Percentiles rank a stretch among this genome's conserved stretches.
Conservation (phyloP, 345 rosid species). For the Eutrema japonicum region DNA sequence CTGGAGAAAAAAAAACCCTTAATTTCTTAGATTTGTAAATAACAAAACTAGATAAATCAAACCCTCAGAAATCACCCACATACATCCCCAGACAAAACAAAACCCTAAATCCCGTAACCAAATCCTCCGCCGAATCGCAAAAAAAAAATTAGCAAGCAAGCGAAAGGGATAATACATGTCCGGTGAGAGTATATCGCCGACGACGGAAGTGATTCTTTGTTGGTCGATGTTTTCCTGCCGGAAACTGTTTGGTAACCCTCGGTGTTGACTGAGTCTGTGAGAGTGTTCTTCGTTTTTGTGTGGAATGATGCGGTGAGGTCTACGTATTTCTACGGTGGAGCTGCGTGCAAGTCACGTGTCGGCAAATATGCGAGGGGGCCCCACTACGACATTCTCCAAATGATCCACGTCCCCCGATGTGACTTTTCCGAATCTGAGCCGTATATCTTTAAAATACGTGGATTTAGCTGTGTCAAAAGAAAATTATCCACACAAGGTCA, state of each 20-base stretch:
- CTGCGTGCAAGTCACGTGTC: slow-evolving; percentile 8
- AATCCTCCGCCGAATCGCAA: slow-evolving; percentile 4
- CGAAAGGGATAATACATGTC: not conserved
- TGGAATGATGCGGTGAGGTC: not conserved
- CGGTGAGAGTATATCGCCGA: not conserved
- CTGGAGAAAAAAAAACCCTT: slow-evolving; percentile 1
- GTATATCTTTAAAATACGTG: not conserved
- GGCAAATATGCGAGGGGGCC: not conserved
- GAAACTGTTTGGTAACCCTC: not conserved
- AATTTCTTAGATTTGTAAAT: not conserved
- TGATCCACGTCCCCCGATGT: not conserved
- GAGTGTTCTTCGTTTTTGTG: no score
- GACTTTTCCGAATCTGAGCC: not conserved
- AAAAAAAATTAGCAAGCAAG: not conserved
- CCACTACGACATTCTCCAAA: not conserved
- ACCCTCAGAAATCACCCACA: not conserved
- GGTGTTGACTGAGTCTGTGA: not conserved
- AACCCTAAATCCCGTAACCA: not conserved
- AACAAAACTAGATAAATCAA: not conserved
- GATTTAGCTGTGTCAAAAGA: no score
- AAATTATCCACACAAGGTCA: not conserved
- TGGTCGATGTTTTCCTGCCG: not conserved
- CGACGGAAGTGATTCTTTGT: not conserved
- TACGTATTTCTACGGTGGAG: slow-evolving; percentile 6
- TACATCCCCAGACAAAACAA: not conserved